A percentile compares a stretch with the other conserved stretches of the same genome.
phyloP scores from a whole-genome alignment of 768 basidiomycete species.

The Leucocoprinus sp. region DNA sequence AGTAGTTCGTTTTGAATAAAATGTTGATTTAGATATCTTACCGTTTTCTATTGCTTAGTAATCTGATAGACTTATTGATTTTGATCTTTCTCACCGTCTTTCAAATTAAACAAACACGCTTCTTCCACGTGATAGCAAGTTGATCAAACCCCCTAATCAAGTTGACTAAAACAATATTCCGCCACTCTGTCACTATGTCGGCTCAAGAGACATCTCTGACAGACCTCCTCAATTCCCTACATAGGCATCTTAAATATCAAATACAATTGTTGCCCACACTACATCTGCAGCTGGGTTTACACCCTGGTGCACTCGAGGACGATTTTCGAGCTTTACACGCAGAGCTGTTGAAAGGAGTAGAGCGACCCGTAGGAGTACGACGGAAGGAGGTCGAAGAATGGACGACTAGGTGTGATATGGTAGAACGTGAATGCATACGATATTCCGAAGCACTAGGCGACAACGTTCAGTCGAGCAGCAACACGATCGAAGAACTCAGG shows the following conservation, averaged over 20 bases:
- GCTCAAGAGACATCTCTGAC: slow-evolving; percentile 34
- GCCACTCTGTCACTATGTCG: slow-evolving; percentile 15
- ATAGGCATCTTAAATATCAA: slow-evolving; percentile 72
- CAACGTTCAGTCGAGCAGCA: slow-evolving; percentile 58
- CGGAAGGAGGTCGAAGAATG: slow-evolving; percentile 73
- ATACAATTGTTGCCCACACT: slow-evolving; percentile 76
- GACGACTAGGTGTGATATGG: slow-evolving; percentile 50
- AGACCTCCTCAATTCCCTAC: slow-evolving; percentile 66
- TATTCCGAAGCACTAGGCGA: slow-evolving; percentile 67
- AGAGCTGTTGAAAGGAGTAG: slow-evolving; percentile 68
- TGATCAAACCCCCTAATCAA: slow-evolving; percentile 5
- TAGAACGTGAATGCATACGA: slow-evolving; percentile 58
- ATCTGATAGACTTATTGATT: no score
- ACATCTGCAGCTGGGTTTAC: slow-evolving; percentile 79
- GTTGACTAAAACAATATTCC: slow-evolving; percentile 4
- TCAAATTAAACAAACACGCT: no score
- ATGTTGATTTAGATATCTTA: no score
- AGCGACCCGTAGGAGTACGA: slow-evolving; percentile 59
- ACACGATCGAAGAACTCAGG: slow-evolving; percentile 57
- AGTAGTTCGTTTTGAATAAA: no score
- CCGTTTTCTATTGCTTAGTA: no score
- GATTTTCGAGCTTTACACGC: slow-evolving; percentile 69
- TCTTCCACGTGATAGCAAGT: slow-evolving; percentile 13
- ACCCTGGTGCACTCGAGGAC: slow-evolving; percentile 69
- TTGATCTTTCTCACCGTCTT: no score